Conservation (phyloP, 2,329 filamentous ascomycete species). For the Scytalidium lignicola region DNA sequence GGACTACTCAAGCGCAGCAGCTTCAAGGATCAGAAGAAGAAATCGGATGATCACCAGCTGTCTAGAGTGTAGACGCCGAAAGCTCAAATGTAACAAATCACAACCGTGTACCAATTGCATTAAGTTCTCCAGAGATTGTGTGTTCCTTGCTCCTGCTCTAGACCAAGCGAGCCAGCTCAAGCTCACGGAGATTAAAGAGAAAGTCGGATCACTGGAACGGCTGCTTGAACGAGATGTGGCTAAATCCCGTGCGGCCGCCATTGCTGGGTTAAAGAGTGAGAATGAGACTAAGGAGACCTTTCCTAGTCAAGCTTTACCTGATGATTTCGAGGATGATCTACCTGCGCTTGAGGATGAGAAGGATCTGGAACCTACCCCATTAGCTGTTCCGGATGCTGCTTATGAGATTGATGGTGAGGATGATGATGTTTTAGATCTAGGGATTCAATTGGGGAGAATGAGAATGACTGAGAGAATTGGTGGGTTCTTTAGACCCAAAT, state of each 20-base stretch:
- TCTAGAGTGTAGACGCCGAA: slow-evolving; percentile 67
- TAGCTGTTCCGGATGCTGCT: slow-evolving; percentile 59
- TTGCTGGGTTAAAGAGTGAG: neutral
- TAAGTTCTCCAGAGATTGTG: slow-evolving; percentile 43
- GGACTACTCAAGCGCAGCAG: neutral
- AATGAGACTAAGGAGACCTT: neutral
- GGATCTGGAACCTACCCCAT: slow-evolving; percentile 56
- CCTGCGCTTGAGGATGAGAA: slow-evolving; percentile 51
- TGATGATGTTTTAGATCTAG: slow-evolving; percentile 66
- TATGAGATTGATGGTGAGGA: slow-evolving; percentile 62
- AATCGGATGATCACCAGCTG: slow-evolving; percentile 66
- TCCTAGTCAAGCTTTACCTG: slow-evolving; percentile 28
- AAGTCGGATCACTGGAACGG: slow-evolving; percentile 66
- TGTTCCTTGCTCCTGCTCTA: slow-evolving; percentile 35
- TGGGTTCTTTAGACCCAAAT: slow-evolving; percentile 63
- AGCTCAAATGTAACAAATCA: slow-evolving; percentile 72
- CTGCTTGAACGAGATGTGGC: slow-evolving; percentile 65
- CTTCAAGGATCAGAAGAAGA: slow-evolving; percentile 35
- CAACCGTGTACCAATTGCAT: slow-evolving; percentile 60
- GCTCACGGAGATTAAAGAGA: slow-evolving; percentile 73
- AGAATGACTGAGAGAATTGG: slow-evolving; percentile 70
- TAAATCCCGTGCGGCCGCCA: slow-evolving; percentile 32
- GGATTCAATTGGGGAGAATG: slow-evolving; percentile 66
- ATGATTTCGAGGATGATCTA: slow-evolving; percentile 42
- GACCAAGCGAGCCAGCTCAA: slow-evolving; percentile 65